A percentile compares a stretch with the other conserved stretches of the same genome.
Evolutionary conservation across 352 stramenopile species (phyloP).

Genomic region (Pythium apleroticum): DNA sequence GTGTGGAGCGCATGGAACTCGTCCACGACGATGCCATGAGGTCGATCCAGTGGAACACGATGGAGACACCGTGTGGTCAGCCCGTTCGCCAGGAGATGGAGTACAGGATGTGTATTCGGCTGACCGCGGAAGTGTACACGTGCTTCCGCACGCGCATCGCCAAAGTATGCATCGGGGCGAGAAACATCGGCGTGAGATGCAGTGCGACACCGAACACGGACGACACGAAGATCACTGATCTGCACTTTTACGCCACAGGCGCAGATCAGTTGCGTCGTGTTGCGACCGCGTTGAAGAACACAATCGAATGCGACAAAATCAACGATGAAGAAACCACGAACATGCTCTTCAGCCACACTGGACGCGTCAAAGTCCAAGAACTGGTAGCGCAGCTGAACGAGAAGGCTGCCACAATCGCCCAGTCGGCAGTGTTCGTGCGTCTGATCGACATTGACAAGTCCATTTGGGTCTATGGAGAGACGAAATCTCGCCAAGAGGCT

Average conservation of each 20-base stretch:
- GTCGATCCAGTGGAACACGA: neutral
- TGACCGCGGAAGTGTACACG: conserved; percentile 12
- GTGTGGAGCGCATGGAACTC: neutral
- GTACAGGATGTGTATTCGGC: conserved; percentile 13
- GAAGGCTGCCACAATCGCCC: neutral
- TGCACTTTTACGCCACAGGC: conserved; percentile 13
- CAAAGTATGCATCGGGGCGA: neutral
- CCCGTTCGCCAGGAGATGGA: conserved; percentile 19
- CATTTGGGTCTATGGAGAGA: conserved; percentile 2
- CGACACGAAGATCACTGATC: conserved; percentile 8
- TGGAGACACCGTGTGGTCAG: conserved; percentile 11
- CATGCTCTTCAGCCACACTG: conserved; percentile 8
- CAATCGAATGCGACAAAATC: conserved; percentile 14
- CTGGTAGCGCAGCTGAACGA: neutral
- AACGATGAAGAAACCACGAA: conserved; percentile 1
- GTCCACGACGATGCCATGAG: neutral
- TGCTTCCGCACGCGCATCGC: conserved; percentile 3
- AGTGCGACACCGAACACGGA: neutral
- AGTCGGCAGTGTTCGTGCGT: neutral
- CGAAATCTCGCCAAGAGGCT: neutral
- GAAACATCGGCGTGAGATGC: neutral
- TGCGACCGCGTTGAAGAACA: neutral
- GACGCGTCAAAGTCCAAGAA: conserved; percentile 7
- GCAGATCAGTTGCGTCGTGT: conserved; percentile 7
- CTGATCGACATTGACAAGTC: neutral